Evolutionary conservation across 306 rosid species (phyloP).

Genomic region (Hippophae rhamnoides): DNA sequence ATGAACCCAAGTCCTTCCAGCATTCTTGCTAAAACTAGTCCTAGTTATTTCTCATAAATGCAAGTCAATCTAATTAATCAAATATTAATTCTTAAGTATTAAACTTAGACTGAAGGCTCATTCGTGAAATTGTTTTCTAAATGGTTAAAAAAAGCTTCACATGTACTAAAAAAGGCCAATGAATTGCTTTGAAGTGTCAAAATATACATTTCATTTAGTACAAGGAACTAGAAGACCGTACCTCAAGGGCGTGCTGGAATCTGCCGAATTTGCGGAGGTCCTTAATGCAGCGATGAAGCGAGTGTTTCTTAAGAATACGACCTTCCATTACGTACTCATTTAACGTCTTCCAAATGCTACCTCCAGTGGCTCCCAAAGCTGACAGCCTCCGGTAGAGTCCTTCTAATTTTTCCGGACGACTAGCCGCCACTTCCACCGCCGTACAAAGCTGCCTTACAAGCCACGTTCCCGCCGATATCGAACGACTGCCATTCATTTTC

Average conservation of each 20-base stretch:
- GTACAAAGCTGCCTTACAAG: slow-evolving; percentile 31
- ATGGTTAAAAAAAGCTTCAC: no score
- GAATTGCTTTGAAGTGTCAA: no score
- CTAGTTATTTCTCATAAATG: no score
- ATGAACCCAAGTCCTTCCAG: no score
- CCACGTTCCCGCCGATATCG: slow-evolving; percentile 25
- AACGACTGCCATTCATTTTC: slow-evolving; percentile 37
- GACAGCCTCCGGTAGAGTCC: slow-evolving; percentile 48
- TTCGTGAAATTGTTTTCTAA: no score
- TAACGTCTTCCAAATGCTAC: slow-evolving; percentile 45
- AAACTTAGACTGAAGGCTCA: no score
- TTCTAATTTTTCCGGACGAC: slow-evolving; percentile 2
- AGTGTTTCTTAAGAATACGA: slow-evolving; percentile 29
- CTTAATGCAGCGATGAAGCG: slow-evolving; percentile 36
- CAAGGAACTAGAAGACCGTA: slow-evolving; percentile 4
- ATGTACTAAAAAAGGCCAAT: no score
- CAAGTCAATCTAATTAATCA: no score
- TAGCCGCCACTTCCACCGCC: slow-evolving; percentile 2
- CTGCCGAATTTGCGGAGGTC: slow-evolving; percentile 53
- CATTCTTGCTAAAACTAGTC: no score
- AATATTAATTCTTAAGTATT: no score
- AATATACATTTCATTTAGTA: no score
- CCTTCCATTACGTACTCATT: slow-evolving; percentile 54
- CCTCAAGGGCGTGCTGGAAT: slow-evolving; percentile 62
- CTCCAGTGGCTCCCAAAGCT: slow-evolving; percentile 45